Evolutionary conservation across 768 basidiomycete genomes (phyloP), one percentile per base, ranked within the genome.

Genomic region (Pulveroboletus frians): DNA sequence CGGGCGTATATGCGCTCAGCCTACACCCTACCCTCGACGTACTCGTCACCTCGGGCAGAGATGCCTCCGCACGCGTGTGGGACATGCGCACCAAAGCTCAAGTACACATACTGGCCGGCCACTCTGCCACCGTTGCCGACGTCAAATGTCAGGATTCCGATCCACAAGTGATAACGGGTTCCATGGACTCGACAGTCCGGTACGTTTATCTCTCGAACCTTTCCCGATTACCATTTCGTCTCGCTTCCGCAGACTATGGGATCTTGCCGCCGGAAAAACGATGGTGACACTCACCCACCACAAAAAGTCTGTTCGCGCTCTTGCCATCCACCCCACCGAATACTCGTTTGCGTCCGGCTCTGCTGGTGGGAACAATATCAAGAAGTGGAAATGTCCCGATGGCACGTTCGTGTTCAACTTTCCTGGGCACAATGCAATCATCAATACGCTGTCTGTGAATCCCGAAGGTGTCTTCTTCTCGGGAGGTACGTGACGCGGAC

Each of bases 301-400:
- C 77, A 98, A 98, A 71, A 99, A 99, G 69, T 92, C 89, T 13
- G 92, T 99, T 2, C 84, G 96, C 49, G 83, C 95, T 0, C 76
- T 99, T 41, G 88, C 95, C 5, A 84, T 99, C 47, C 94, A 97
- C 64, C 95, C 95, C 1, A 92, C 90, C 4, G 96, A 98, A 61
- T 98, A 93, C 73, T 88, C 87, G 29, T 99, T 99, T 62, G 96
- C 93, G 2, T 88, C 86, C 3, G 96, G 89, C 42, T 93, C 91
- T 21, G 89, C 95, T 0, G 96, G 96, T n/a, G 96, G 94, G 1
- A 97, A 97, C 74, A 98, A 98, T 68, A 97, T 99, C 73, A 99
- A 99, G 66, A 98, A 98, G 68, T 99, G 95, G 95, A 96, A 95
- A 61, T 97, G 92, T 59, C 96, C 96, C 5, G 92, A 97, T 55